Conservation (phyloP, 1,284 basidiomycete genomes). For the Boletus semigastroideus region DNA sequence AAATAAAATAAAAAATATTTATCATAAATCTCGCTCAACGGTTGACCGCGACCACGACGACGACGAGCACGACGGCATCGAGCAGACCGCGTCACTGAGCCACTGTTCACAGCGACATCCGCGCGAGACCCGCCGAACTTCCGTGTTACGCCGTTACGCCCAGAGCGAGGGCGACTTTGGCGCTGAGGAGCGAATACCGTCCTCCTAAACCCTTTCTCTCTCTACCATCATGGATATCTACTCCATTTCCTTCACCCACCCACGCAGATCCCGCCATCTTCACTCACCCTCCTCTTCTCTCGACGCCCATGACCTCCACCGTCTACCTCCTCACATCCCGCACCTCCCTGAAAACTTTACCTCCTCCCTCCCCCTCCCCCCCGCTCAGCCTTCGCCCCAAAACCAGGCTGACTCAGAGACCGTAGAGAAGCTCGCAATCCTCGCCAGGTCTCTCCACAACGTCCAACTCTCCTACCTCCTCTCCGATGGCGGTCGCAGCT, state of each 20-base stretch:
- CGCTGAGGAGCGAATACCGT: constrained; percentile 29
- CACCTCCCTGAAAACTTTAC: constrained; percentile 37
- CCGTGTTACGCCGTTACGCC: background rate
- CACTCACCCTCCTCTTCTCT: constrained; percentile 57
- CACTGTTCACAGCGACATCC: constrained; percentile 5
- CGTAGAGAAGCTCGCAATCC: constrained; percentile 78
- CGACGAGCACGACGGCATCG: constrained; percentile 21
- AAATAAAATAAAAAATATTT: constrained; percentile 7
- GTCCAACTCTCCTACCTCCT: constrained; percentile 80
- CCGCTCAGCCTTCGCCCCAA: constrained; percentile 45
- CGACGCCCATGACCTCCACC: constrained; percentile 57
- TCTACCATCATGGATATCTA: constrained; percentile 78
- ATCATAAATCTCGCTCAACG: constrained; percentile 20
- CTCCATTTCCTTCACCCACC: constrained; percentile 88
- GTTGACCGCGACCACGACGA: constrained; percentile 22
- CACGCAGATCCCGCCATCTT: constrained; percentile 69
- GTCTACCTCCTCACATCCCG: constrained; percentile 43
- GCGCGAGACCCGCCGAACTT: background rate
- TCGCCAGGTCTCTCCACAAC: constrained; percentile 77
- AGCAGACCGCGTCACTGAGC: constrained; percentile 22
- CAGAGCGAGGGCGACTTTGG: constrained; percentile 5
- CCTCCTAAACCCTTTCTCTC: constrained; percentile 26
- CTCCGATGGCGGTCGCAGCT: constrained; percentile 68
- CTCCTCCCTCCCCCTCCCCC: constrained; percentile 35
- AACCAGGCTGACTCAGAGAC: constrained; percentile 61